Conservation (phyloP, 495 filamentous ascomycete genomes). For the Parmelia sp. region DNA sequence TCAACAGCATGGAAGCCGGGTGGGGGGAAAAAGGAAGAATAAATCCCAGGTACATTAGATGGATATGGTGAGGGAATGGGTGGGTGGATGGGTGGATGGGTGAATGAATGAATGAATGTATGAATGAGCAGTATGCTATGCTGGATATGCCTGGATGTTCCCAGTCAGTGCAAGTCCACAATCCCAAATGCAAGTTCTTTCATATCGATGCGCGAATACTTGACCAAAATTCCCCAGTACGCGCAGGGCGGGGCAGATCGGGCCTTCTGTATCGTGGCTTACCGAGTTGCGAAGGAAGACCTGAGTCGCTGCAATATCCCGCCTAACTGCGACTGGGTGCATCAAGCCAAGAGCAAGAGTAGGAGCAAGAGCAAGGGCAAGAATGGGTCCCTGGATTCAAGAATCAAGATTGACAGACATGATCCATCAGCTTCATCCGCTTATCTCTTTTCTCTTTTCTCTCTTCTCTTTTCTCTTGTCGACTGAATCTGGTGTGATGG, state of each 20-base stretch:
- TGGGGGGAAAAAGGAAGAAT: neutral
- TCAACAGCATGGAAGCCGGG: conserved; percentile 5
- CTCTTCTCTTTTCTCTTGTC: no score
- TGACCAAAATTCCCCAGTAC: neutral
- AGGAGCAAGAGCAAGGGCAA: no score
- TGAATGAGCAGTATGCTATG: neutral
- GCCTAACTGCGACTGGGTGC: neutral
- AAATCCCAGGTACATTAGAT: neutral
- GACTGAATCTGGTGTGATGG: no score
- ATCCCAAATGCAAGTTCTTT: neutral
- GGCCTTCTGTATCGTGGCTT: neutral
- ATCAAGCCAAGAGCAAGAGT: neutral
- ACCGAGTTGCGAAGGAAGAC: neutral
- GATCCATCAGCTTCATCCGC: no score
- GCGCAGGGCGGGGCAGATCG: neutral
- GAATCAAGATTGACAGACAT: no score
- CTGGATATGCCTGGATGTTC: neutral
- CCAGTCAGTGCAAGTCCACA: neutral
- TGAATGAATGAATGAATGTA: neutral
- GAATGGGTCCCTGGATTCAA: no score
- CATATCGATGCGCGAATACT: conserved; percentile 1
- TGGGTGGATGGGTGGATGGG: neutral
- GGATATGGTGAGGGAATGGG: neutral
- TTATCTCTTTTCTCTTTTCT: no score
- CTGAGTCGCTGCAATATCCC: neutral